These are phyloP conservation scores for Hymenoscyphus fructigenus DNA, from an alignment of 2,329 filamentous ascomycete genomes.

Conservation along the genomic window DNA sequence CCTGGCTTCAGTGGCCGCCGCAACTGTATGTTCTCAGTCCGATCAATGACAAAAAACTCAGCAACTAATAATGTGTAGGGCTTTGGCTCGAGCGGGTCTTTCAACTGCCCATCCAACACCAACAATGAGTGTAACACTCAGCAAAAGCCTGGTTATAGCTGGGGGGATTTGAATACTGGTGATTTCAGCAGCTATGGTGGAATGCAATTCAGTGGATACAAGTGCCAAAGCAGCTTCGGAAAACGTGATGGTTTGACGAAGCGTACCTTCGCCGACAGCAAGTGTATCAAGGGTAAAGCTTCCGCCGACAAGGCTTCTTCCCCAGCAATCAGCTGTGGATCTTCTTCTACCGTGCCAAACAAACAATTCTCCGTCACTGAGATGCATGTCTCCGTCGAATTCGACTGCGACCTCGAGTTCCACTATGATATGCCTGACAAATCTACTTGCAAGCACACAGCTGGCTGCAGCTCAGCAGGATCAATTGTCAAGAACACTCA, in stretches of 20 bases:
- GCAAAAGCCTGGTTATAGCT: slow-evolving; percentile 72
- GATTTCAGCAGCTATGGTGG: slow-evolving; percentile 65
- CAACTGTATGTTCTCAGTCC: slow-evolving; percentile 32
- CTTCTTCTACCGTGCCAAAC: slow-evolving; percentile 40
- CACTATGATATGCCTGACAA: slow-evolving; percentile 85
- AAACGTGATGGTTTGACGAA: slow-evolving; percentile 54
- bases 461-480: slow-evolving; percentile 65
- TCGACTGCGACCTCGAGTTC: slow-evolving; percentile 79
- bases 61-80: slow-evolving; percentile 31
- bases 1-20: slow-evolving; percentile 48
- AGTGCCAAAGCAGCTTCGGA: slow-evolving; percentile 59
- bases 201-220: slow-evolving; percentile 73
- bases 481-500: slow-evolving; percentile 77
- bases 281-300: slow-evolving; percentile 59
- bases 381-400: slow-evolving; percentile 71
- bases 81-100: slow-evolving; percentile 56
- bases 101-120: slow-evolving; percentile 67
- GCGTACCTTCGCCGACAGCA: slow-evolving; percentile 41
- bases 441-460: slow-evolving; percentile 75
- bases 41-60: neutral
- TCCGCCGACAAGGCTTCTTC: slow-evolving; percentile 45
- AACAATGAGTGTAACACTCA: slow-evolving; percentile 74
- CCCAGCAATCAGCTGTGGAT: slow-evolving; percentile 59
- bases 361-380: slow-evolving; percentile 69
- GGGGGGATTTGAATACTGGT: slow-evolving; percentile 61